Evolutionary conservation across 495 filamentous ascomycete species (phyloP), one percentile per base, ranked within the genome.

Genomic region (Copromyces sp.): DNA sequence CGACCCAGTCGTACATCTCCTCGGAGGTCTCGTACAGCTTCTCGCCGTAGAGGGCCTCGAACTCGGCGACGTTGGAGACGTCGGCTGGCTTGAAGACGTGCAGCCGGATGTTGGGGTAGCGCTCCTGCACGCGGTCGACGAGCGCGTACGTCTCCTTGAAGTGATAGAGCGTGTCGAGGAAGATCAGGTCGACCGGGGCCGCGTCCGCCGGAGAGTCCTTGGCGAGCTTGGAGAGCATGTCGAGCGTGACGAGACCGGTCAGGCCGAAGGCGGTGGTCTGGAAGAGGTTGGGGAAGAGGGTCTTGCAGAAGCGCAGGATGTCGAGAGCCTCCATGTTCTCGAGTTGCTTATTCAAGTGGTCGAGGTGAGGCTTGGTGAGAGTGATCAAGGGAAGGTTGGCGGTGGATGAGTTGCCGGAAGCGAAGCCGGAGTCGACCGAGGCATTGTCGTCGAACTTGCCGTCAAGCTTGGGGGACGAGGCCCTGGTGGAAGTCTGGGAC

Each of bases 241-340:
- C 95, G 76, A 98, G 82, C 72, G 94, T 98, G 68, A 92, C 95
- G 35, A 99, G 90, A 68, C 95, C 95, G 7, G 94, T 97, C 53
- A 98, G 86, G 53, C 95, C 95, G 76, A 99, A 98, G 45, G 95
- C 95, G n/a, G 95, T 98, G 61, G 94, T 94, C 84, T 99, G 95
- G 84, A 90, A 98, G 14, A 99, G 90, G 77, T 89, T 89, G 71
- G 95, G 96, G 77, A 99, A 90, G 71, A 94, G 92, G 69, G 90
- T 91, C 79, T 94, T 90, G 86, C 91, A 94, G 93, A 97, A 98
- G 84, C 88, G 90, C 71, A 99, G 86, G 78, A 98, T 91, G 76
- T 97, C 95, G 89, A 83, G 75, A 40, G 85, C 82, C 74, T 93
- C 88, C 77, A 97, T 91, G 75, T 89, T 89, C 77, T 94, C 90